phyloP scores from a whole-genome alignment of 1,284 basidiomycete species.

The Boletus smithii region DNA sequence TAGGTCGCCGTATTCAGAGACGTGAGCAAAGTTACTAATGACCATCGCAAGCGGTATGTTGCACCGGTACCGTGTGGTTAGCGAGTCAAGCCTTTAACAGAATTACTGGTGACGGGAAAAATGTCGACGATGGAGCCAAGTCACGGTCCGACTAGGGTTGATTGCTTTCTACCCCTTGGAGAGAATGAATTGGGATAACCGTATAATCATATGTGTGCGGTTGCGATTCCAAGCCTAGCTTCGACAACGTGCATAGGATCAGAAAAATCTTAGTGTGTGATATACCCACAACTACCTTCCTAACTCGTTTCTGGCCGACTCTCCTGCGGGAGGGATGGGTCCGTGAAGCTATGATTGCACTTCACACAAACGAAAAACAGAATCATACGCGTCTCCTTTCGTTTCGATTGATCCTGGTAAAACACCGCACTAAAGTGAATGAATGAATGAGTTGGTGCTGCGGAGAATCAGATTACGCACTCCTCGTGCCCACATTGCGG shows the following conservation, averaged over 20 bases:
- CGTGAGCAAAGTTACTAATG: no score
- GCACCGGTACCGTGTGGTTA: no score
- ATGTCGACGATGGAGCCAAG: no score
- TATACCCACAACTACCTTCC: slow-evolving; percentile 7
- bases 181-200: no score
- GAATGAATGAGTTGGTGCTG: slow-evolving; percentile 8
- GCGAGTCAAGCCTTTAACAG: no score
- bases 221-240: neutral
- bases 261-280: neutral
- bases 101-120: no score
- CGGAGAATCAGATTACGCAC: slow-evolving; percentile 41
- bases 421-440: slow-evolving; percentile 69
- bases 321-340: slow-evolving; percentile 51
- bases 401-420: slow-evolving; percentile 93
- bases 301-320: slow-evolving; percentile 29
- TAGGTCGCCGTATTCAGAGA: no score
- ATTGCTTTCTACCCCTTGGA: no score
- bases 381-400: slow-evolving; percentile 89
- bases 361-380: slow-evolving; percentile 91
- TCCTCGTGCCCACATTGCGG: slow-evolving; percentile 71
- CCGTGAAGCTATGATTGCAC: slow-evolving; percentile 76
- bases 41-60: no score
- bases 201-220: no score
- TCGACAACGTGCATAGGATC: slow-evolving; percentile 2
- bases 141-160: no score